These are phyloP conservation scores for Salix purpurea DNA, from an alignment of 345 rosid genomes.

Conservation along the genomic window DNA sequence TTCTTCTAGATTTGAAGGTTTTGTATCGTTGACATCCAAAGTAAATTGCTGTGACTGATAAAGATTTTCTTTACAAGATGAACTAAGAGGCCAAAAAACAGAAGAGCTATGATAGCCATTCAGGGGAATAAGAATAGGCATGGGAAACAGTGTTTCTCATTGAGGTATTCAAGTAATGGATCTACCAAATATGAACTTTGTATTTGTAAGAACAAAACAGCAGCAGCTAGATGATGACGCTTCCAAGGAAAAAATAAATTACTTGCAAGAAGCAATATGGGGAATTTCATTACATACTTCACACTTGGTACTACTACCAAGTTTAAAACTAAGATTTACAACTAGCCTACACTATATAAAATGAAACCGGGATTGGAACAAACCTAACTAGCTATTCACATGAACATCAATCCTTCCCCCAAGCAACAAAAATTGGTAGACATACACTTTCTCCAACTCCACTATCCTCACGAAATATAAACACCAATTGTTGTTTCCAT, in stretches of 20 bases:
- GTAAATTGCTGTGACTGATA: neutral
- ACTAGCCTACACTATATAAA: constrained; percentile 12
- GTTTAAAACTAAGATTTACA: constrained; percentile 24
- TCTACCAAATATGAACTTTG: neutral
- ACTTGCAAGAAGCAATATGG: constrained; percentile 4
- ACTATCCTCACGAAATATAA: neutral
- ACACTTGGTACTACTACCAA: constrained; percentile 10
- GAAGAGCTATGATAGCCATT: neutral
- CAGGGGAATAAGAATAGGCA: neutral
- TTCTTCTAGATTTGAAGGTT: too few species aligned
- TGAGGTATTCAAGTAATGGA: neutral
- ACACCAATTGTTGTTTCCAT: neutral
- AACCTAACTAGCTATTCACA: constrained; percentile 33
- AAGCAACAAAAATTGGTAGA: constrained; percentile 33
- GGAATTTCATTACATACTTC: constrained; percentile 12
- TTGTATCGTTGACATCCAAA: constrained; percentile 3
- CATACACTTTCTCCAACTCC: constrained; percentile 5
- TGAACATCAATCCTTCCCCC: constrained; percentile 18
- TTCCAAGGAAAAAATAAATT: neutral
- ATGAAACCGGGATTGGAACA: constrained; percentile 1
- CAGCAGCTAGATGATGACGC: neutral
- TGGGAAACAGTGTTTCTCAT: neutral
- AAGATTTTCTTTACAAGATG: neutral
- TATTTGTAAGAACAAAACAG: neutral
- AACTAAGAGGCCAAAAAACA: neutral